A percentile compares a stretch with the other conserved stretches of the same genome.
Evolutionary conservation across 352 stramenopile genomes (phyloP).

Genomic region (Pythium dissimile): DNA sequence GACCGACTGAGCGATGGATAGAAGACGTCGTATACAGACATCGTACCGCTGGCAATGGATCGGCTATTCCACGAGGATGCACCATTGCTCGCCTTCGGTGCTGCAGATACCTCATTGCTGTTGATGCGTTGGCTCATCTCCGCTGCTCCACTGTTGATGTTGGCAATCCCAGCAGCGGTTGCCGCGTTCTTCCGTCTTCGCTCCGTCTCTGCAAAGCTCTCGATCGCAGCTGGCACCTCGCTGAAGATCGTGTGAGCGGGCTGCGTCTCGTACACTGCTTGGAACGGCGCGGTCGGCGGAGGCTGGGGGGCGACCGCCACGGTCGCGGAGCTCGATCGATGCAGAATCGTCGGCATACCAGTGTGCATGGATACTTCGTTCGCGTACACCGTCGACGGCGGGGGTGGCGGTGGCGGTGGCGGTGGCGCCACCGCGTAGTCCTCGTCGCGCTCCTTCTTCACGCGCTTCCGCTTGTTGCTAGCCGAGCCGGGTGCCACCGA

Average conservation of each 20-base stretch:
- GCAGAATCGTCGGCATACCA: conserved; percentile 16
- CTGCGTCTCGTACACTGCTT: conserved; percentile 4
- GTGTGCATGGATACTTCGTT: conserved; percentile 9
- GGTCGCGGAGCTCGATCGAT: not conserved
- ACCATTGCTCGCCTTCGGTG: conserved; percentile 10
- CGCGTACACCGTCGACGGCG: conserved; percentile 1
- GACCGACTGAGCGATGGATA: conserved; percentile 30
- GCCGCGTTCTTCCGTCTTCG: conserved; percentile 15
- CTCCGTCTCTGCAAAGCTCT: conserved; percentile 61
- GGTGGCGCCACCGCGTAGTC: conserved; percentile 18
- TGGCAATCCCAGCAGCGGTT: not conserved
- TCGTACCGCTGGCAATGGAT: conserved; percentile 9
- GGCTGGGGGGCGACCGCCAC: not conserved
- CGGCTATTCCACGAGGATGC: conserved; percentile 14
- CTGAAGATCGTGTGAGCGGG: conserved; percentile 43
- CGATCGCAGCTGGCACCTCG: conserved; percentile 46
- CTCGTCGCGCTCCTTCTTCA: conserved; percentile 36
- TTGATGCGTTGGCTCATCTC: conserved; percentile 4
- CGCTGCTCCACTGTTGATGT: not conserved
- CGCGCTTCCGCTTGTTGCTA: conserved; percentile 45
- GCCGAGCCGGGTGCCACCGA: not conserved
- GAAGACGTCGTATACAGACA: conserved; percentile 62
- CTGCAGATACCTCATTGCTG: no score
- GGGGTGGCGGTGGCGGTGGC: conserved; percentile 9
- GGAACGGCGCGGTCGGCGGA: not conserved